Base-by-base conservation (phyloP, 1,284 basidiomycete genomes). In the Trichosporon ovoides region DNA sequence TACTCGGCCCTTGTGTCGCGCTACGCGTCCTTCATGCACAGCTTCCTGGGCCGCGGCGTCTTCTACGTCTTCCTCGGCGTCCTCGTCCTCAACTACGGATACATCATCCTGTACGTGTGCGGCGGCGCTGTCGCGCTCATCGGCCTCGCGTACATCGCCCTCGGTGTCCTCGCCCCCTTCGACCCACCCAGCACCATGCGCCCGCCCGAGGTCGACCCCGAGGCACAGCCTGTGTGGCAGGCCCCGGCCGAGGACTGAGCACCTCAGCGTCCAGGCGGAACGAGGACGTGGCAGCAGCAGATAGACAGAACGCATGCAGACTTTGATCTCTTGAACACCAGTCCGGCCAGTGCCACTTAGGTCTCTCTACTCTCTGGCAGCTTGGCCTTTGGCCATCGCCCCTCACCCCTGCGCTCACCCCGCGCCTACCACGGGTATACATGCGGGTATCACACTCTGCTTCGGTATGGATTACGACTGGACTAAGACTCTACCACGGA, bases 21-120 rank as follows among this genome's bases (percentile, higher is more conserved):
- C 38, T 78, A 77, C 66, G 77, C 77, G 24, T 72, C 70, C 53
- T 78, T 78, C 60, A 71, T 78, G 71, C 76, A 77, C 61, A 73
- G 70, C 7, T 78, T 77, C 62, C 55, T 74, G 33, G 77, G 77
- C 13, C 70, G 77, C 46, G 77, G 77, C 50, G 75, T 77, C 43
- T 76, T 77, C 70, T 78, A 78, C 64, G 54, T 78, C 33, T 65
- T 78, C 35, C 66, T 77, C 28, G 77, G 76, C 59, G 72, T 77
- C 9, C 66, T 78, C 18, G 71, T 77, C 69, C 68, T 77, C 58
- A 76, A 74, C 69, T 74, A 76, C 65, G 28, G 28, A 4, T 73
- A 75, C 65, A 73, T 72, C 36, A 63, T 77, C 46, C 69, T 77
- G 4, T 75, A 77, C 57, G 65, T 77, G 48, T 75, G 72, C 62